These are phyloP conservation scores for Euphorbia schlechtendalii DNA, from an alignment of 441 rosid species.

Conservation along the genomic window DNA sequence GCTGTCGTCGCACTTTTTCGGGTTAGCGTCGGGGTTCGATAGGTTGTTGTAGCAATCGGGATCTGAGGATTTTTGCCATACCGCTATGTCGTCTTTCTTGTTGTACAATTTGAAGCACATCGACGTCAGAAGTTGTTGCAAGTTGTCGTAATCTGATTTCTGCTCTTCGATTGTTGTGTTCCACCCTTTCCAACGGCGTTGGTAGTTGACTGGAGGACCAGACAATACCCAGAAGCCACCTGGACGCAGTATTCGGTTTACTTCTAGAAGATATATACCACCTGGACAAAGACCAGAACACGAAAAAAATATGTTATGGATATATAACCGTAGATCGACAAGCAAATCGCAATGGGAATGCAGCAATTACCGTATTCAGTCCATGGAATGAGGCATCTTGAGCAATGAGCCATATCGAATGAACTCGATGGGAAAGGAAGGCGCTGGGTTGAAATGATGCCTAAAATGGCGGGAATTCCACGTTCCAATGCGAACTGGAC, in stretches of 20 bases:
- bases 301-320: neutral
- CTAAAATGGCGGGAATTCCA: slow-evolving; percentile 93
- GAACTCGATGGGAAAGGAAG: slow-evolving; percentile 93
- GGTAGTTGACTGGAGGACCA: slow-evolving; percentile 97
- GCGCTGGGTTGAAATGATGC: slow-evolving; percentile 95
- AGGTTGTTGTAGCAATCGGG: slow-evolving; percentile 57
- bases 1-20: slow-evolving; percentile 89
- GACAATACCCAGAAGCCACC: slow-evolving; percentile 99
- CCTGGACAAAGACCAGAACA: slow-evolving; percentile 40
- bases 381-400: slow-evolving; percentile 99
- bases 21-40: slow-evolving; percentile 60
- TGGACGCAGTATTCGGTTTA: slow-evolving; percentile 87
- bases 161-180: slow-evolving; percentile 91
- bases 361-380: slow-evolving; percentile 93
- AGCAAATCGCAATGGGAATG: no score
- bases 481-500: slow-evolving; percentile 97
- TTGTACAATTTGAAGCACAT: slow-evolving; percentile 87
- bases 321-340: neutral
- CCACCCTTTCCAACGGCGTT: slow-evolving; percentile 93
- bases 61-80: slow-evolving; percentile 83
- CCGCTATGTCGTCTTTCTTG: slow-evolving; percentile 89
- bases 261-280: slow-evolving; percentile 83
- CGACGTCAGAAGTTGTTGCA: slow-evolving; percentile 66
- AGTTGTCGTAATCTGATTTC: slow-evolving; percentile 71
- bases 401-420: slow-evolving; percentile 99